Evolutionary conservation across 2,329 filamentous ascomycete species (phyloP), one percentile per base, ranked within the genome.

Genomic region (Claviceps maximensis): DNA sequence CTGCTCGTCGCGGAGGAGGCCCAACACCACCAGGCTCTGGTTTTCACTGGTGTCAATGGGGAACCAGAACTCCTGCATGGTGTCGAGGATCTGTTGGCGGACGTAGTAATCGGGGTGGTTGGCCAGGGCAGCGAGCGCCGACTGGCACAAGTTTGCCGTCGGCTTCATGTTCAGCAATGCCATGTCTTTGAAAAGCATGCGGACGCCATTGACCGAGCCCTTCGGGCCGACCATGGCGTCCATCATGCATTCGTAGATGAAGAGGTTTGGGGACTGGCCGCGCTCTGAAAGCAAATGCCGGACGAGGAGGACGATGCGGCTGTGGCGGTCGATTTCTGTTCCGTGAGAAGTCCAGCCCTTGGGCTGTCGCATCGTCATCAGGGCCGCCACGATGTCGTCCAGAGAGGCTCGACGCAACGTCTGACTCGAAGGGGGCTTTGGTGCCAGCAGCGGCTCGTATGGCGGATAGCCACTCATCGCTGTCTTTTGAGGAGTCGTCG

Each of bases 41-140:
- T 78, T 79, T 9, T 82, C 84, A 7, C 79, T 71, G 76, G 73
- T 12, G 74, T 77, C 44, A 7, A 66, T 58, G 2, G 61, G 56
- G 48, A 66, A 64, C 86, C 89, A 95, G 57, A 80, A 76, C 53
- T 80, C 74, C 61, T 80, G 80, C 85, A 93, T 89, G 53, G 84
- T 82, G 52, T 79, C 71, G 41, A 96, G 71, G 3, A 95, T 75
- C 38, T 83, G 75, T 51, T 79, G 77, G 38, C 89, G 82, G 25
- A 93, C 71, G 6, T 89, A 59, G 60, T 94, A 91, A 67, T 97
- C 87, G 0, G 91, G 88, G 64, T 97, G 93, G 9, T 93, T 79
- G 0, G 87, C 80, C 25, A 96, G 74, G 5, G 79, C 84, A 74
- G 86, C 57, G 21, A 96, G 70, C 2, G 84, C 80, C 56, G 80